Evolutionary conservation across 1,139 yeast species (phyloP).

Genomic region (Geotrichum aggregatum): DNA sequence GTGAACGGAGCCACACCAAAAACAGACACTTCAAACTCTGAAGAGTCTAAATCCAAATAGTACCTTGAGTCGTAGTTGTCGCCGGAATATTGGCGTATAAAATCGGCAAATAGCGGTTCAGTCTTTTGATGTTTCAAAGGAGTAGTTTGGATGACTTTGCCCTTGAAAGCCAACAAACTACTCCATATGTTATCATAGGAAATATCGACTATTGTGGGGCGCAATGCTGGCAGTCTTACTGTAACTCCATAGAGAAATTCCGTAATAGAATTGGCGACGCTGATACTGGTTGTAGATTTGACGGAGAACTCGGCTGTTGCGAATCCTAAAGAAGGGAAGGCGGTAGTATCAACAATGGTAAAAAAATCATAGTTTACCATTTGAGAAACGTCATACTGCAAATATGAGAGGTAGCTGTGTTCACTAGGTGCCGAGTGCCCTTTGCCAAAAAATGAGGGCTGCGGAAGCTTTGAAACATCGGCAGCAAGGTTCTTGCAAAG

Average conservation of each 20-base stretch:
- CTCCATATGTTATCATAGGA: slow-evolving; percentile 57
- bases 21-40: slow-evolving; percentile 43
- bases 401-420: slow-evolving; percentile 45
- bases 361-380: slow-evolving; percentile 46
- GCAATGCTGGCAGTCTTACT: slow-evolving; percentile 41
- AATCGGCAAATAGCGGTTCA: slow-evolving; percentile 48
- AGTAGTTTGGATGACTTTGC: slow-evolving; percentile 34
- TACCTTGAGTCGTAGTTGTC: slow-evolving; percentile 75
- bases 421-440: slow-evolving; percentile 31
- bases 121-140: slow-evolving; percentile 11
- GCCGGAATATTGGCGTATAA: slow-evolving; percentile 62
- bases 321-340: slow-evolving; percentile 31
- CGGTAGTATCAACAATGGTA: slow-evolving; percentile 41
- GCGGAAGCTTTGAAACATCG: slow-evolving; percentile 28
- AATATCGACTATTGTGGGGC: slow-evolving; percentile 49
- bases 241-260: slow-evolving; percentile 29
- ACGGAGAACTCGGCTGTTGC: slow-evolving; percentile 32
- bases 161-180: slow-evolving; percentile 55
- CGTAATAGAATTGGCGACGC: slow-evolving; percentile 29
- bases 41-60: slow-evolving; percentile 48
- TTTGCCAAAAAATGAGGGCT: slow-evolving; percentile 4
- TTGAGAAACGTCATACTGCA: slow-evolving; percentile 40
- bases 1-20: slow-evolving; percentile 81
- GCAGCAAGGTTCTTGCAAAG: slow-evolving; percentile 30
- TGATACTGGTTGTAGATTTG: slow-evolving; percentile 37